phyloP scores from a whole-genome alignment of 805 yeast species.

The Metschnikowia noctiluminum region DNA sequence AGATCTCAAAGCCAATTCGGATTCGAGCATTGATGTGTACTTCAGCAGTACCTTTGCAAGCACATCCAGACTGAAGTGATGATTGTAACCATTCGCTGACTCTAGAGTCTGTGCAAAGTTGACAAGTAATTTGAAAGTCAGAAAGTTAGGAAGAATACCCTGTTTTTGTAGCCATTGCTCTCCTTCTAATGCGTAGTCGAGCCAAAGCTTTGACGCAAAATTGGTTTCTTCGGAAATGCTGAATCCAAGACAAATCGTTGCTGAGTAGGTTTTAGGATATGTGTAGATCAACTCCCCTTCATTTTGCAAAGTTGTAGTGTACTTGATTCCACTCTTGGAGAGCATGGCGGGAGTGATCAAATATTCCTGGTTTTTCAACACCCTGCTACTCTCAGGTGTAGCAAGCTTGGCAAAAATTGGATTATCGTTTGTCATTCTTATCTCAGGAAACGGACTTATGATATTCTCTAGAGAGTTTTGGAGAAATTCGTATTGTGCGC shows the following conservation, averaged over 20 bases:
- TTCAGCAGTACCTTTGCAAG: conserved; percentile 31
- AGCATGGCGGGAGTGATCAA: conserved; percentile 50
- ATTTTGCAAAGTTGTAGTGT: conserved; percentile 48
- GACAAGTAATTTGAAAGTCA: conserved; percentile 45
- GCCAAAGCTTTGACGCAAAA: conserved; percentile 59
- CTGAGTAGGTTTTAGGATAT: conserved; percentile 53
- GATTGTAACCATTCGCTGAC: conserved; percentile 24
- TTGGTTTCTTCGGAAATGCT: conserved; percentile 53
- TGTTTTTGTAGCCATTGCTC: conserved; percentile 50
- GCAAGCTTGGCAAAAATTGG: conserved; percentile 19
- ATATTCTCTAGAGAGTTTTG: conserved; percentile 31
- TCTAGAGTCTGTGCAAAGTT: conserved; percentile 46
- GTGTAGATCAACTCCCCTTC: conserved; percentile 61
- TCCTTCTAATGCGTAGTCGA: conserved; percentile 45
- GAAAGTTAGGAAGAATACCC: conserved; percentile 49
- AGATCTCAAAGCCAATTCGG: conserved; percentile 45
- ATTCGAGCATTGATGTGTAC: conserved; percentile 30
- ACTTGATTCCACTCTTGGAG: conserved; percentile 46
- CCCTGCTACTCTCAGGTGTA: conserved; percentile 2
- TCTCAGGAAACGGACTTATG: conserved; percentile 24
- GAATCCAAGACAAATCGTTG: conserved; percentile 53
- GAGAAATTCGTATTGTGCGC: conserved; percentile 25
- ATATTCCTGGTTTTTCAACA: conserved; percentile 38
- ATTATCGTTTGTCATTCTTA: conserved; percentile 30
- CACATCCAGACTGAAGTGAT: conserved; percentile 34